Evolutionary conservation across 768 basidiomycete species (phyloP).

Genomic region (Mrakia gelida): DNA sequence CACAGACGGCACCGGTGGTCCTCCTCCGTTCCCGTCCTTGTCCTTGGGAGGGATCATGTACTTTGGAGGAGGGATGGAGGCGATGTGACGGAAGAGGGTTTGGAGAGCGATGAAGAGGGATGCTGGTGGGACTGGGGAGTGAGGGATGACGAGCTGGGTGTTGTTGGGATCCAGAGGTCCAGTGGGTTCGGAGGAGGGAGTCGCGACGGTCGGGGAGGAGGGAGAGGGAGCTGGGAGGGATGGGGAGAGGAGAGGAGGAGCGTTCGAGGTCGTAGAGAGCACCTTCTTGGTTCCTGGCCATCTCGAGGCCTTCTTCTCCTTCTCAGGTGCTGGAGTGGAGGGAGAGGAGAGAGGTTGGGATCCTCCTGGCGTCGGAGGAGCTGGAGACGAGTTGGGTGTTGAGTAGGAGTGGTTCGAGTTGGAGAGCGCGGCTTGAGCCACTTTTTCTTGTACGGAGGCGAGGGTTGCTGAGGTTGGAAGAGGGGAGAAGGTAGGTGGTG

Average conservation of each 20-base stretch:
- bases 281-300: slow-evolving; percentile 34
- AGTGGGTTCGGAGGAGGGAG: slow-evolving; percentile 34
- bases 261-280: slow-evolving; percentile 21
- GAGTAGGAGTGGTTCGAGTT: neutral
- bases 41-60: slow-evolving; percentile 27
- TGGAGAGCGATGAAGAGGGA: slow-evolving; percentile 88
- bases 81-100: slow-evolving; percentile 77
- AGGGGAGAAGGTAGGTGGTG: slow-evolving; percentile 5
- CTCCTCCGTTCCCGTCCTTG: slow-evolving; percentile 29
- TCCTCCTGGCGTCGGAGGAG: slow-evolving; percentile 20
- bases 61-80: slow-evolving; percentile 36
- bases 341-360: neutral
- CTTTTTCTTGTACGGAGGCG: slow-evolving; percentile 8
- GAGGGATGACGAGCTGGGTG: slow-evolving; percentile 1
- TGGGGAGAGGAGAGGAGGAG: slow-evolving; percentile 30
- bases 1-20: slow-evolving; percentile 5
- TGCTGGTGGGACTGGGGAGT: slow-evolving; percentile 43
- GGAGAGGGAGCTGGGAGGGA: slow-evolving; percentile 2
- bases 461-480: slow-evolving; percentile 3
- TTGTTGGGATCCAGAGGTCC: slow-evolving; percentile 17
- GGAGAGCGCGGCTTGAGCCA: slow-evolving; percentile 1
- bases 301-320: slow-evolving; percentile 33
- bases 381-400: slow-evolving; percentile 18
- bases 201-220: slow-evolving; percentile 29
- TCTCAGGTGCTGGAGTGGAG: slow-evolving; percentile 24